A percentile compares a stretch with the other conserved stretches of the same genome.
These are phyloP conservation scores for Vinca minor DNA, from an alignment of 257 asterid species.

Conservation along the genomic window DNA sequence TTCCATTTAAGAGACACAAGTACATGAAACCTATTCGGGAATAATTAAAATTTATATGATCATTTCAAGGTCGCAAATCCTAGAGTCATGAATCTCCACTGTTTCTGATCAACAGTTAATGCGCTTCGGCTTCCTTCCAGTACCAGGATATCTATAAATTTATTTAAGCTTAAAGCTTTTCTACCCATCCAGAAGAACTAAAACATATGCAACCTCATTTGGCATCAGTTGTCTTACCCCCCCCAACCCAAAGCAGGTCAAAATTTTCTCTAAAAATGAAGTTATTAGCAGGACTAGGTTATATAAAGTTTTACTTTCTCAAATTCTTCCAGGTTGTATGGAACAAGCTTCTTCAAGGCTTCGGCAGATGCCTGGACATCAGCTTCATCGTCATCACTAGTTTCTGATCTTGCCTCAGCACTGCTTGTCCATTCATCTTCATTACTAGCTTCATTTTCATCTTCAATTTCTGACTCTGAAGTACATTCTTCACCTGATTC, in stretches of 20 bases:
- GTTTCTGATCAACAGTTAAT: neutral
- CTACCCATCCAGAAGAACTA: neutral
- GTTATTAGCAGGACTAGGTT: neutral
- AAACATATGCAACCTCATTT: neutral
- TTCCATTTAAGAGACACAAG: neutral
- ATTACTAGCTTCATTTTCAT: slow-evolving; percentile 61
- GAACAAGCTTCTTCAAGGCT: slow-evolving; percentile 65
- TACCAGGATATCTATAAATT: neutral
- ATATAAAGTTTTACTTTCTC: slow-evolving; percentile 57
- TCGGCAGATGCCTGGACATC: slow-evolving; percentile 62
- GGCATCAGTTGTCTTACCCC: neutral
- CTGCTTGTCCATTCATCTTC: slow-evolving; percentile 80
- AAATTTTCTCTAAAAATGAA: neutral
- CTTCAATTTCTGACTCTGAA: slow-evolving; percentile 80
- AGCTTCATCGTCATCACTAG: slow-evolving; percentile 75
- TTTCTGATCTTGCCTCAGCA: slow-evolving; percentile 54
- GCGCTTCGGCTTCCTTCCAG: neutral
- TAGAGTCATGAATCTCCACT: neutral
- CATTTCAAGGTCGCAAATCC: neutral
- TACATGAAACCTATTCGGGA: too few species aligned
- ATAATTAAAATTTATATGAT: neutral
- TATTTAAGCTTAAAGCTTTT: neutral
- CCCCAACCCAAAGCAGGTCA: neutral
- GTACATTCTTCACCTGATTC: slow-evolving; percentile 49
- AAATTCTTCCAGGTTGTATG: slow-evolving; percentile 57